Conservation (phyloP, 495 filamentous ascomycete genomes). For the Penicillium dipodomyicola region DNA sequence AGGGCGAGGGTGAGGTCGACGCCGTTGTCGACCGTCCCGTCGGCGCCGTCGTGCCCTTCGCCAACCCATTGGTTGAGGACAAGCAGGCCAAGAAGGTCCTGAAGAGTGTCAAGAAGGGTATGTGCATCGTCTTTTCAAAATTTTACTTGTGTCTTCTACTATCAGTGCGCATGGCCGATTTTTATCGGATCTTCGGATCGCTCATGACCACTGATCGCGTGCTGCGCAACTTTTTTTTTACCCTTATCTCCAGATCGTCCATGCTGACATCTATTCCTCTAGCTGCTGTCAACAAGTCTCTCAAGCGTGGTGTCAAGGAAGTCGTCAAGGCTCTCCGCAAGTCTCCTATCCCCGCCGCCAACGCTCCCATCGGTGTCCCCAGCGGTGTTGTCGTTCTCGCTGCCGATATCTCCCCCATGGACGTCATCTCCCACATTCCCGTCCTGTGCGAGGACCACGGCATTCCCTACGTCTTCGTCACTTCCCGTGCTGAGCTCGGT, state of each 20-base stretch:
- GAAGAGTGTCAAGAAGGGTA: slow-evolving; percentile 93
- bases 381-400: slow-evolving; percentile 85
- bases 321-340: slow-evolving; percentile 96
- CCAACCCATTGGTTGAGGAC: slow-evolving; percentile 83
- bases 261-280: slow-evolving; percentile 19
- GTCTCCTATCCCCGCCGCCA: slow-evolving; percentile 58
- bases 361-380: slow-evolving; percentile 50
- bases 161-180: slow-evolving; percentile 1
- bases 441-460: slow-evolving; percentile 96
- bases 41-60: slow-evolving; percentile 88
- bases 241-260: background rate
- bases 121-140: slow-evolving; percentile 13
- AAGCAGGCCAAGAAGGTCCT: slow-evolving; percentile 90
- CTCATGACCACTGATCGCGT: background rate
- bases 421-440: slow-evolving; percentile 95
- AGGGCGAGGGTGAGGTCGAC: slow-evolving; percentile 45
- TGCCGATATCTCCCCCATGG: slow-evolving; percentile 94
- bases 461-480: slow-evolving; percentile 90
- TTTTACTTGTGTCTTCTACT: background rate
- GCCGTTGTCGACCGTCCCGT: slow-evolving; percentile 54
- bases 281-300: slow-evolving; percentile 89
- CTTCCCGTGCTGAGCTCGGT: slow-evolving; percentile 84
- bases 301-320: slow-evolving; percentile 98
- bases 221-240: slow-evolving; percentile 11
- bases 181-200: slow-evolving; percentile 1